These are phyloP conservation scores for Penicillium dipodomyicola DNA, from an alignment of 495 filamentous ascomycete genomes.

Conservation along the genomic window DNA sequence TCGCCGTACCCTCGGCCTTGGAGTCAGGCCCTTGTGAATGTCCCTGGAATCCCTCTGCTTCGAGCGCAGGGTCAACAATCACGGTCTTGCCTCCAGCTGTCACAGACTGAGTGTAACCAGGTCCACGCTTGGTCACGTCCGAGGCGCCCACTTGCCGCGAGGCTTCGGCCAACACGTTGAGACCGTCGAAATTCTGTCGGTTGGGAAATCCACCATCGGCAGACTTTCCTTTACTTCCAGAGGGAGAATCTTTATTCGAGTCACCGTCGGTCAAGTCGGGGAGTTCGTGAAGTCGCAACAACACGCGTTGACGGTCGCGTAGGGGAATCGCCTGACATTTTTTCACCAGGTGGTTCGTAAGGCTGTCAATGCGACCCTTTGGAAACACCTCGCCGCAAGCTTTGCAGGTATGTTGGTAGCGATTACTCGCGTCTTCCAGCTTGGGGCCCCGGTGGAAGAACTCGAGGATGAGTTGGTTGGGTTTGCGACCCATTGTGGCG, in stretches of 20 bases:
- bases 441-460: constrained; percentile 82
- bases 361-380: constrained; percentile 77
- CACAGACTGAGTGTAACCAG: constrained; percentile 45
- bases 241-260: constrained; percentile 36
- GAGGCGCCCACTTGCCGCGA: constrained; percentile 64
- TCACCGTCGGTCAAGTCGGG: constrained; percentile 41
- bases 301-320: constrained; percentile 62
- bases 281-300: constrained; percentile 56
- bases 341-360: constrained; percentile 74
- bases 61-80: constrained; percentile 47
- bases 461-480: constrained; percentile 76
- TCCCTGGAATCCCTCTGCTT: constrained; percentile 46
- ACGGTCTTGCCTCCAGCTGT: constrained; percentile 50
- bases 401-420: constrained; percentile 85
- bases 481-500: constrained; percentile 69
- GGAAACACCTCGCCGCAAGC: constrained; percentile 80
- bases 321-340: constrained; percentile 73
- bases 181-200: constrained; percentile 64
- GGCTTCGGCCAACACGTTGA: constrained; percentile 80
- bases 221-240: constrained; percentile 39
- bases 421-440: constrained; percentile 78
- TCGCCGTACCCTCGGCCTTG: constrained; percentile 32
- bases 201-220: constrained; percentile 41
- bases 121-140: constrained; percentile 43
- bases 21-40: constrained; percentile 29